These are phyloP conservation scores for Claviceps sorghi DNA, from an alignment of 2,329 filamentous ascomycete species.

Conservation along the genomic window DNA sequence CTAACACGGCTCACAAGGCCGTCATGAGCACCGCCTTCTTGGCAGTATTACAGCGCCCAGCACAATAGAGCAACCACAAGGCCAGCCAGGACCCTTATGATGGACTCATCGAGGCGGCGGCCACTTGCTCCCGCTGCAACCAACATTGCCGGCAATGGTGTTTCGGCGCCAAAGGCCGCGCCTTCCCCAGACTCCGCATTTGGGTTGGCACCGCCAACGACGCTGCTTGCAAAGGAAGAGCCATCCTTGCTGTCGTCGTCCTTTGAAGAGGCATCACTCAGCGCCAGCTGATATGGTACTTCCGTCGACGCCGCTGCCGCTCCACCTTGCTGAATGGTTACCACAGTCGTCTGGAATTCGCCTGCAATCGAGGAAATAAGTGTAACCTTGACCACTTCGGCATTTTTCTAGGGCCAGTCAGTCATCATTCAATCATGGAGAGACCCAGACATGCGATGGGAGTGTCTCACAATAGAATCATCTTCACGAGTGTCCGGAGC, in stretches of 20 bases:
- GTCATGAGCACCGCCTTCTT: background rate
- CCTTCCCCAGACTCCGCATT: background rate
- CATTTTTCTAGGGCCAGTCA: background rate
- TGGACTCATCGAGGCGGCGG: background rate
- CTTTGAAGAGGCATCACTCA: background rate
- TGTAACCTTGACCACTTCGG: constrained; percentile 8
- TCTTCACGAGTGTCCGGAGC: background rate
- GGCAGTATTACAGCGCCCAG: background rate
- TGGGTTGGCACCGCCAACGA: background rate
- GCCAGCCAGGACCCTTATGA: background rate
- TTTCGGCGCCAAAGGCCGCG: background rate
- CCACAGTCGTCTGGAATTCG: constrained; percentile 9
- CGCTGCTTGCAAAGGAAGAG: background rate
- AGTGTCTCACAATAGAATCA: background rate
- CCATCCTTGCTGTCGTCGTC: background rate
- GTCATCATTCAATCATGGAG: background rate
- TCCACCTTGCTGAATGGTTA: constrained; percentile 5
- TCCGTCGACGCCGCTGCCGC: background rate
- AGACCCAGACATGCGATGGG: background rate
- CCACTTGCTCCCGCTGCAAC: background rate
- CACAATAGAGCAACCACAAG: background rate
- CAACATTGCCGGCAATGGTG: constrained; percentile 1
- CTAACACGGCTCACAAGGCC: background rate
- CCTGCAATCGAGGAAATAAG: constrained; percentile 12
- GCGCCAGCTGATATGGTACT: background rate